These are phyloP conservation scores for Zarea fungicola DNA, from an alignment of 2,329 filamentous ascomycete genomes.

Conservation along the genomic window DNA sequence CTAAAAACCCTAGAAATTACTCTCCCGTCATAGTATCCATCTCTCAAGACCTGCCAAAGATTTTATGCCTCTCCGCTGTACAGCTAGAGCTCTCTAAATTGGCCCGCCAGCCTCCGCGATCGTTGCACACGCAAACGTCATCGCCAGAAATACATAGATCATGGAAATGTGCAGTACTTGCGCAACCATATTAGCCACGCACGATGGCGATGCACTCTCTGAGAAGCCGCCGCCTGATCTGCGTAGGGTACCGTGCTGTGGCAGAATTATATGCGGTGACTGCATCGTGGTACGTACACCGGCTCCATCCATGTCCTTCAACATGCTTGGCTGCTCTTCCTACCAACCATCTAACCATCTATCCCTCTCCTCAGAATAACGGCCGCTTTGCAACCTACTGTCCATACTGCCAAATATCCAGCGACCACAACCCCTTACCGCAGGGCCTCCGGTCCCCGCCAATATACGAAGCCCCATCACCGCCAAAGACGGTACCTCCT, in stretches of 20 bases:
- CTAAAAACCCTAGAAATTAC: too few relatives aligned
- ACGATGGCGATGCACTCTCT: conserved; percentile 38
- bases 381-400: conserved; percentile 61
- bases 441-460: conserved; percentile 66
- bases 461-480: conserved; percentile 47
- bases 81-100: too few relatives aligned
- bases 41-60: too few relatives aligned
- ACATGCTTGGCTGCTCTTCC: too few relatives aligned
- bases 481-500: neutral
- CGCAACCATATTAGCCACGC: conserved; percentile 53
- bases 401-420: conserved; percentile 73
- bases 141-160: too few relatives aligned
- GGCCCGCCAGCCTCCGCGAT: too few relatives aligned
- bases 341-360: too few relatives aligned
- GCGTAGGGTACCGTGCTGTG: conserved; percentile 63
- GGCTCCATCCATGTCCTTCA: neutral
- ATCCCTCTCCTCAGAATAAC: conserved; percentile 56
- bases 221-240: conserved; percentile 58
- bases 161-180: conserved; percentile 64
- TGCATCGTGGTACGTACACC: conserved; percentile 55
- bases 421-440: conserved; percentile 48
- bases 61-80: too few relatives aligned
- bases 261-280: conserved; percentile 62
- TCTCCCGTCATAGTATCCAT: too few relatives aligned
- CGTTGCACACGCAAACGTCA: neutral